These are phyloP conservation scores for Teunomyces panamensis DNA, from an alignment of 805 yeast species.

Conservation along the genomic window DNA sequence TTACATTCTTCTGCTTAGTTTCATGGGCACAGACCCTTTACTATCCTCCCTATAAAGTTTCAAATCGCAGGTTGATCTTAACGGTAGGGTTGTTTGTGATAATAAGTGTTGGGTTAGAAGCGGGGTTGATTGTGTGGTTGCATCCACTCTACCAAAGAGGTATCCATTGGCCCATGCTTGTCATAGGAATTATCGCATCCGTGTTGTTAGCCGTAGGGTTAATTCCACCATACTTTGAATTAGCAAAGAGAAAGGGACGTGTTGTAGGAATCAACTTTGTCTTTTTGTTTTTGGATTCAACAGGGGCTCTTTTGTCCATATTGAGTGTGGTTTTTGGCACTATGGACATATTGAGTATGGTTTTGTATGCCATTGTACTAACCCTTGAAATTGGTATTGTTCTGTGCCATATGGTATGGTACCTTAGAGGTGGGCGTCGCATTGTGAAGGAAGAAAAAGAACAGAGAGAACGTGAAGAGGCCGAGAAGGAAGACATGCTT, in stretches of 20 bases:
- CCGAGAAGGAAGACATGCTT: not conserved
- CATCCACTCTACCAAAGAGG: conserved; percentile 48
- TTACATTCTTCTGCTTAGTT: conserved; percentile 63
- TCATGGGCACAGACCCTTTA: conserved; percentile 61
- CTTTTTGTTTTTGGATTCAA: conserved; percentile 69
- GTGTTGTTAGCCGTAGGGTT: conserved; percentile 73
- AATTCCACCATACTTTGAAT: conserved; percentile 85
- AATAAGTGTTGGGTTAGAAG: conserved; percentile 57
- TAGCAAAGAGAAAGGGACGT: conserved; percentile 73
- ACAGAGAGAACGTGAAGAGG: not conserved
- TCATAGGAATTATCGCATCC: conserved; percentile 80
- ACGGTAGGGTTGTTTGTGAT: conserved; percentile 38
- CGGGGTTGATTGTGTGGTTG: conserved; percentile 70
- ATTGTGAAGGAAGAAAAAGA: conserved; percentile 23
- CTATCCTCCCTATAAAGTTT: conserved; percentile 63
- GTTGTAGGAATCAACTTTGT: conserved; percentile 88
- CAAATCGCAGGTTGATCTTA: conserved; percentile 31
- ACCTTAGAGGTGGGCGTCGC: conserved; percentile 30
- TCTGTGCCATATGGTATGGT: conserved; percentile 69
- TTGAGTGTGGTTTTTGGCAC: conserved; percentile 53
- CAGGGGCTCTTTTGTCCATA: conserved; percentile 79
- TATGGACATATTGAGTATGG: conserved; percentile 75
- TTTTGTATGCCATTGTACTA: conserved; percentile 71
- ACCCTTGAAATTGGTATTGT: conserved; percentile 76
- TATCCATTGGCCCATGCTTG: conserved; percentile 73